Evolutionary conservation across 2,329 filamentous ascomycete species (phyloP).

Genomic region (Fusarium piperis): DNA sequence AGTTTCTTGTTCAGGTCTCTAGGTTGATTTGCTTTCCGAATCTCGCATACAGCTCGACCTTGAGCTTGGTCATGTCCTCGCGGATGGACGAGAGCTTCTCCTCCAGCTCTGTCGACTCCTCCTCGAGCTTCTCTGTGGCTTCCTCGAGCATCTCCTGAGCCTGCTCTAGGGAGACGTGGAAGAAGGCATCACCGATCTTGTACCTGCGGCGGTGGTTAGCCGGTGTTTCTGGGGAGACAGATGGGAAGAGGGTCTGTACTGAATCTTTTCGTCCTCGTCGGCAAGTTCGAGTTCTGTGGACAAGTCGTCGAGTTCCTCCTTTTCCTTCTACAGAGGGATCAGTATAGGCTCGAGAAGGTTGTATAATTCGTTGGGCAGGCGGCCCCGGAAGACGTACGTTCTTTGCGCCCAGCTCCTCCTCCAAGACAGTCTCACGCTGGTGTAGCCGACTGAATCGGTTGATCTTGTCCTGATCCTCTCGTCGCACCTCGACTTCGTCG

Average conservation of each 20-base stretch:
- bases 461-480: constrained; percentile 98
- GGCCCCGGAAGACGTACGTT: constrained; percentile 66
- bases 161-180: constrained; percentile 83
- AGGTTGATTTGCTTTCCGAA: constrained; percentile 98
- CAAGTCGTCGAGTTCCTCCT: constrained; percentile 96
- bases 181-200: constrained; percentile 96
- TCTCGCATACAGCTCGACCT: constrained; percentile 90
- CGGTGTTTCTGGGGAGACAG: neutral
- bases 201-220: constrained; percentile 67
- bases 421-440: constrained; percentile 80
- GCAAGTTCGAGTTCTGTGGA: constrained; percentile 90
- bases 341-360: constrained; percentile 18
- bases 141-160: constrained; percentile 85
- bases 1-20: constrained; percentile 71
- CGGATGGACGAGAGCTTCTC: constrained; percentile 78
- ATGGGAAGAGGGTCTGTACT: constrained; percentile 66
- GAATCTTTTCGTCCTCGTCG: constrained; percentile 93
- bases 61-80: constrained; percentile 89
- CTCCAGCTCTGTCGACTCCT: constrained; percentile 79
- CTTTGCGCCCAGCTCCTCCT: constrained; percentile 84
- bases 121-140: constrained; percentile 78
- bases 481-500: constrained; percentile 91
- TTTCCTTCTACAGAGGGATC: constrained; percentile 79
- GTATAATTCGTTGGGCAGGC: too few species aligned
- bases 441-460: constrained; percentile 96